A percentile compares a stretch with the other conserved stretches of the same genome.
Conservation (phyloP, 2,329 filamentous ascomycete species). For the Pestalotiopsis sp. region DNA sequence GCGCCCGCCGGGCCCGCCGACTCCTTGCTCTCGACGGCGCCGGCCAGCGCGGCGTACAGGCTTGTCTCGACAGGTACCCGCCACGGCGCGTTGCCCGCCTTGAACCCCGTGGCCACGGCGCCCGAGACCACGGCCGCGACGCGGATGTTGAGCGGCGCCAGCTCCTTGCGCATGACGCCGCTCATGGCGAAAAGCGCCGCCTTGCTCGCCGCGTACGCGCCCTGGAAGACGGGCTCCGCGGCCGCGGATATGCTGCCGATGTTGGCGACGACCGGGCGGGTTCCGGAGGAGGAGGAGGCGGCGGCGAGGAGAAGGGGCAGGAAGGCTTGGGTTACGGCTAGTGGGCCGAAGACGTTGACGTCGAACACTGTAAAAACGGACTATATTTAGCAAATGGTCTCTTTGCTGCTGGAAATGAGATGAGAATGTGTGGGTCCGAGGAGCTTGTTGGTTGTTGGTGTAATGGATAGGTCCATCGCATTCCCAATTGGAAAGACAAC, state of each 20-base stretch:
- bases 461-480: background rate
- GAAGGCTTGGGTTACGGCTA: conserved; percentile 35
- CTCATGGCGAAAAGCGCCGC: conserved; percentile 27
- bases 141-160: conserved; percentile 33
- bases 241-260: conserved; percentile 33
- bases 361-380: conserved; percentile 20
- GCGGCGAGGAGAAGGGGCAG: conserved; percentile 32
- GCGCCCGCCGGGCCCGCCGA: background rate
- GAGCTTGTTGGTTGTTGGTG: background rate
- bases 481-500: background rate
- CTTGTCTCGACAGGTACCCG: conserved; percentile 28
- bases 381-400: background rate
- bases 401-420: background rate
- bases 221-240: conserved; percentile 31
- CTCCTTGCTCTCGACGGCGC: conserved; percentile 24
- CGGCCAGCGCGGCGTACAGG: conserved; percentile 27
- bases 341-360: conserved; percentile 31
- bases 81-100: conserved; percentile 26
- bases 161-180: conserved; percentile 31
- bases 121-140: conserved; percentile 34
- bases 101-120: conserved; percentile 28
- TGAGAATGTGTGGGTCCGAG: background rate
- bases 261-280: conserved; percentile 25
- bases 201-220: conserved; percentile 34
- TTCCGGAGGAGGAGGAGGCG: background rate